Evolutionary conservation across 176 grass and related monocot genomes (phyloP).

Genomic region (Zea luxurians): DNA sequence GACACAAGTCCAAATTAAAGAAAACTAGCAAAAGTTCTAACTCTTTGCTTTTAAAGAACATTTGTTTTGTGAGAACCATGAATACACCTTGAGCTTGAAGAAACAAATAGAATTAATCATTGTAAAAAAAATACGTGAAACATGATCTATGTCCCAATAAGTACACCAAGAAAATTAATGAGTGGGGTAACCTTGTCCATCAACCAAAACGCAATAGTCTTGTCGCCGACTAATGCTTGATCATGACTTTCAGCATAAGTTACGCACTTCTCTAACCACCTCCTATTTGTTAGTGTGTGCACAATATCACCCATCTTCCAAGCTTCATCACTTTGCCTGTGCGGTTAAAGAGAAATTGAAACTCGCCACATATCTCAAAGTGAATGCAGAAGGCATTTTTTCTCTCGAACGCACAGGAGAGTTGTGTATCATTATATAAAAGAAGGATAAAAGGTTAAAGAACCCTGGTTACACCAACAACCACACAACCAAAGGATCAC

Average conservation of each 20-base stretch:
- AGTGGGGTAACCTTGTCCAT: slow-evolving; percentile 46
- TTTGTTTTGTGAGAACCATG: neutral
- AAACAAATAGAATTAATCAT: slow-evolving; percentile 22
- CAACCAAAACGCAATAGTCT: slow-evolving; percentile 98
- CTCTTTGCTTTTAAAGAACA: neutral
- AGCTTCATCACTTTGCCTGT: slow-evolving; percentile 67
- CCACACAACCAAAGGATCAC: too few relatives aligned
- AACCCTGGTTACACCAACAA: too few relatives aligned
- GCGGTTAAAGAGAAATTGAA: slow-evolving; percentile 9
- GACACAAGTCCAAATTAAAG: neutral
- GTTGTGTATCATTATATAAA: neutral
- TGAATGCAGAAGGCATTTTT: neutral
- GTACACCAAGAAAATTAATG: slow-evolving; percentile 29
- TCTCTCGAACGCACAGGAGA: too few relatives aligned
- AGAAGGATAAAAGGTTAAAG: too few relatives aligned
- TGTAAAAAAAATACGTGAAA: neutral
- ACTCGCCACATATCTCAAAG: slow-evolving; percentile 1
- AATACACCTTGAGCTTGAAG: neutral
- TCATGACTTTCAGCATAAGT: slow-evolving; percentile 97
- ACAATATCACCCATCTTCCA: slow-evolving; percentile 96
- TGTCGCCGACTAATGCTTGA: slow-evolving; percentile 97
- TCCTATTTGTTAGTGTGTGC: slow-evolving; percentile 90
- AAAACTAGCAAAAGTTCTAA: slow-evolving; percentile 1
- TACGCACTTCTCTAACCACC: slow-evolving; percentile 95
- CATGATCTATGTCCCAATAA: neutral